Base-by-base conservation (phyloP, 2,329 filamentous ascomycete species). In the Epichloe hybrida region DNA sequence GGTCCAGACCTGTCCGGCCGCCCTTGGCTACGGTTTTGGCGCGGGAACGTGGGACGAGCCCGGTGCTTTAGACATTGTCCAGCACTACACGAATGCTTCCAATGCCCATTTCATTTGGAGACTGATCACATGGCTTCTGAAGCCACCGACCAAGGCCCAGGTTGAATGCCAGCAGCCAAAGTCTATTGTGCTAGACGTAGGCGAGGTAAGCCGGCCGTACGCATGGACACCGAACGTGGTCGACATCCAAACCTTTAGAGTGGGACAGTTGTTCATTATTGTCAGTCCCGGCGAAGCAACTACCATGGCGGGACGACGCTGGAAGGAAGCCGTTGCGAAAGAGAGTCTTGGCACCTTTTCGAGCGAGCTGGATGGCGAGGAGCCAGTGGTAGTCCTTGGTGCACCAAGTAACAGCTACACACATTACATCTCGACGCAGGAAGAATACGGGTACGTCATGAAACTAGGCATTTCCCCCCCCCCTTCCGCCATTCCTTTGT, bases 1-100 rank as follows among this genome's bases (percentile, higher is more conserved):
- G 46, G 85, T 83, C 20, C 74, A 72, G 39, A 95, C 89, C 0
- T 95, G 90, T 59, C 83, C 88, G 15, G 89, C 88, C 0, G 88
- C 88, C 0, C 71, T 96, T 50, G 90, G 90, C 3, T 91, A 91
- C 63, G 88, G 86, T 0, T 96, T 96, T 61, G 89, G 89, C 1
- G 90, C 86, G 3, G 90, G 90, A 20, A 96, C 90, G 0, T 86
- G 86, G 0, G 90, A 96, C 60, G 87, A 90, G 0, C 89, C 90
- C 0, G 90, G 90, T 2, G 80, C 80, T 0, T 93, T 94, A 59
- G 90, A 95, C 69, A 95, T 95, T 63, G 89, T 86, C 15, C 90
- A 96, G 64, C 86, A 82, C 56, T 80, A 87, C 60, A 83, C 83
- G 0, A 82, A 83, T 27, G 69, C 74, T 4, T 84, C 88, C 0